phyloP scores from a whole-genome alignment of 208 protist species.

The Trypanosoma caninum region DNA sequence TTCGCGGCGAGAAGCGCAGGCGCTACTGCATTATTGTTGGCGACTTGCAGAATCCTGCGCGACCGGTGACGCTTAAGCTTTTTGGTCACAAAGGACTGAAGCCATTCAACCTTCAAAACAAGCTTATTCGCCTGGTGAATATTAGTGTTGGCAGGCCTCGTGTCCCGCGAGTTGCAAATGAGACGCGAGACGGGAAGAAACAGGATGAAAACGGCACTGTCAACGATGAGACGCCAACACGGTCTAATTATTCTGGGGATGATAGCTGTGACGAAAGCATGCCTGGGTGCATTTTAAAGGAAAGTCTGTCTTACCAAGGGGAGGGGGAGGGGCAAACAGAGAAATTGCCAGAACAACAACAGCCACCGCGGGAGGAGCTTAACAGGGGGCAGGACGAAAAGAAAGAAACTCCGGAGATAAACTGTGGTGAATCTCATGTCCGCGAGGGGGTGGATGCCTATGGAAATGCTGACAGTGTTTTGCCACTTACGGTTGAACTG shows the following conservation, averaged over 20 bases:
- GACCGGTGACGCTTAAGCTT: conserved; percentile 67
- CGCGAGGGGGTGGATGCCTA: conserved; percentile 35
- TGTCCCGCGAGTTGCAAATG: conserved; percentile 24
- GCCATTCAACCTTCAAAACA: conserved; percentile 82
- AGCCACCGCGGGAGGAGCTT: not conserved
- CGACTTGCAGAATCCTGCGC: conserved; percentile 52
- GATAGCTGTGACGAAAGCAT: not conserved
- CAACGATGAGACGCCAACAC: conserved; percentile 9
- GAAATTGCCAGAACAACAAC: not conserved
- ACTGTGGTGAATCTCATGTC: too few relatives aligned
- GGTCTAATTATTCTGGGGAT: too few relatives aligned
- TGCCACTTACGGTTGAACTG: conserved; percentile 23
- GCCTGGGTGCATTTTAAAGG: not conserved
- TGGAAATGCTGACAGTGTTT: conserved; percentile 24
- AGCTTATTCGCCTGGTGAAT: conserved; percentile 80
- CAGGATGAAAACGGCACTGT: not conserved
- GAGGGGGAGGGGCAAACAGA: not conserved
- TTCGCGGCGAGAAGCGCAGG: conserved; percentile 76
- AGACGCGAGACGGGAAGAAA: conserved; percentile 15
- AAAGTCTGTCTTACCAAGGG: not conserved
- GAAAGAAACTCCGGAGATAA: too few relatives aligned
- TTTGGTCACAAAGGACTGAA: conserved; percentile 80
- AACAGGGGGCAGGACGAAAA: not conserved
- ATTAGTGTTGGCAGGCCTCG: conserved; percentile 73
- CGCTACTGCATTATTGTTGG: conserved; percentile 85